A percentile compares a stretch with the other conserved stretches of the same genome.
Evolutionary conservation across 805 yeast species (phyloP).

Genomic region (Ogataea paraovalis): DNA sequence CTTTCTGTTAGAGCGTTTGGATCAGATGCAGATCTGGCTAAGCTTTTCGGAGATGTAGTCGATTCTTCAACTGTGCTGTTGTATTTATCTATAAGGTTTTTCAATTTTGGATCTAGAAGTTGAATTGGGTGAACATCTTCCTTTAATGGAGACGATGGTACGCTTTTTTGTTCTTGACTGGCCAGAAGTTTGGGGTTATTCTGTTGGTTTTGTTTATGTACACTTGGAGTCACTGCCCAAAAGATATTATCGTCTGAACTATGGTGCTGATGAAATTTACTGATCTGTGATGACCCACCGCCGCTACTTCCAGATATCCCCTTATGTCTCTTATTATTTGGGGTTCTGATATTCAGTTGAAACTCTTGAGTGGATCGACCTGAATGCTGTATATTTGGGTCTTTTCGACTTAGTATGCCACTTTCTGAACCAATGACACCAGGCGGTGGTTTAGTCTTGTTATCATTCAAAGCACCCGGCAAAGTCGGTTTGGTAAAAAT

Average conservation of each 20-base stretch:
- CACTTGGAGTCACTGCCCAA: conserved; percentile 41
- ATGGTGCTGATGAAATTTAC: conserved; percentile 16
- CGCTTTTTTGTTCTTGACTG: conserved; percentile 13
- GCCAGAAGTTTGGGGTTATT: conserved; percentile 8
- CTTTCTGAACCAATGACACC: not conserved
- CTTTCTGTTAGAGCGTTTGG: conserved; percentile 35
- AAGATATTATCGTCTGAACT: conserved; percentile 35
- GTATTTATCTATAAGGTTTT: conserved; percentile 37
- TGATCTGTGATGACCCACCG: not conserved
- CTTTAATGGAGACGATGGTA: conserved; percentile 43
- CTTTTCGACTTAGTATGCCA: conserved; percentile 5
- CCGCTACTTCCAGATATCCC: conserved; percentile 3
- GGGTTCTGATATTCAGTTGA: conserved; percentile 20
- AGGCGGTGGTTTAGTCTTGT: not conserved
- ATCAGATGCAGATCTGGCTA: conserved; percentile 22
- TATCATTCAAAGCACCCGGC: conserved; percentile 5
- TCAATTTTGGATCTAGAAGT: conserved; percentile 28
- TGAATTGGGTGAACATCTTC: conserved; percentile 18
- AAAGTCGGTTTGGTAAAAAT: conserved; percentile 9
- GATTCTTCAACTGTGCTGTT: conserved; percentile 33
- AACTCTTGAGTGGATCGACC: conserved; percentile 13
- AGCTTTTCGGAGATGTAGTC: conserved; percentile 32
- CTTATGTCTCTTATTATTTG: conserved; percentile 9
- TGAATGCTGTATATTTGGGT: conserved; percentile 18
- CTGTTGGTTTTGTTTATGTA: conserved; percentile 12